Evolutionary conservation across 441 rosid genomes (phyloP), one percentile per base, ranked within the genome.

Genomic region (Bocquillonia castaneifolia): DNA sequence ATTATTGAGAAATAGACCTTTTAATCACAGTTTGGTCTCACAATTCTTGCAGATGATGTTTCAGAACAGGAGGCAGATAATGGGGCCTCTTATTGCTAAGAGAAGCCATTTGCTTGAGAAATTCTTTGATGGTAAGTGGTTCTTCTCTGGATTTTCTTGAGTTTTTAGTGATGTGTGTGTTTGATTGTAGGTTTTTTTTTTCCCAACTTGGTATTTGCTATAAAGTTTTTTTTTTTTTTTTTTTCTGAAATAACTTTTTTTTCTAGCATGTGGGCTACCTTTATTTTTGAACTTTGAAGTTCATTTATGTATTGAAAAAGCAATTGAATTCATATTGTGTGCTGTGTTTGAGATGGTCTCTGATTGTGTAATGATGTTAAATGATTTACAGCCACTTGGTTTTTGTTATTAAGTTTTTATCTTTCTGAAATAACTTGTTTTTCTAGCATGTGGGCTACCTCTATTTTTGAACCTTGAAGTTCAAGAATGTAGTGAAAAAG

Each of bases 41-140:
- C 97, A 87, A 63, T 81, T 90, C 32, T 69, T 87, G 76, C 87
- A 73, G 44, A 73, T 90, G 81, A 57, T 90, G 36, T 85, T 92
- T 18, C 84, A 86, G 44, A 86, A 79, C 59, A 76, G 77, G 17
- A 91, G 91, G 3, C 67, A 53, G 52, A 77, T 73, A 70, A 82
- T 81, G 15, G 98, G 91, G n/a, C 64, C 65, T 14, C 51, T 88
- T 47, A 31, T 92, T 64, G 91, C 89, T 53, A 83, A 79, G 76
- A 78, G 85, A 77, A 83, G 97, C 59, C 77, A 79, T 67, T 40
- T 81, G 71, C 91, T 93, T 23, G 91, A 86, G 69, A 86, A 78
- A 29, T 90, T 93, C 82, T 93, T 93, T 64, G 54, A 78, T 83
- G 96, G 97, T 72, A 81, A 79, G 80, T 67, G 20, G 64, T 2